Percentiles rank a stretch among this genome's conserved stretches.
Conservation (phyloP, 345 rosid species). For the Turnera subulata region DNA sequence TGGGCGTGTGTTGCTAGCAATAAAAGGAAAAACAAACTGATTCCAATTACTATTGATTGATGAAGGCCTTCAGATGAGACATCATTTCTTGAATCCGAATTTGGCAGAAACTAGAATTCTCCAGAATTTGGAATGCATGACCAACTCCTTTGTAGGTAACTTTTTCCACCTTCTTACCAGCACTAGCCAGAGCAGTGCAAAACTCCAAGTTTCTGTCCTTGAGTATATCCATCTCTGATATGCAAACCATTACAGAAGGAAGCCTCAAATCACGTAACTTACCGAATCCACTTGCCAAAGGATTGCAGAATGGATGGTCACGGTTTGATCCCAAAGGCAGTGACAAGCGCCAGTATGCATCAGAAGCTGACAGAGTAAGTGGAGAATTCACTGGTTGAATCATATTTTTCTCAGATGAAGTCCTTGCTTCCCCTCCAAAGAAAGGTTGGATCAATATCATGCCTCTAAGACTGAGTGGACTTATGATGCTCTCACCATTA, state of each 20-base stretch:
- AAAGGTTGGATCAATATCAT: slow-evolving; percentile 28
- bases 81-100: slow-evolving; percentile 53
- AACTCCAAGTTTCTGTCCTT: slow-evolving; percentile 59
- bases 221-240: slow-evolving; percentile 44
- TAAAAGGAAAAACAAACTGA: too few species aligned
- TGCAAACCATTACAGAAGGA: slow-evolving; percentile 14
- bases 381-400: slow-evolving; percentile 21
- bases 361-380: slow-evolving; percentile 20
- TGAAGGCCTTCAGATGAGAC: slow-evolving; percentile 51
- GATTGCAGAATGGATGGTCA: slow-evolving; percentile 28
- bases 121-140: slow-evolving; percentile 68
- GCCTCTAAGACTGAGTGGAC: slow-evolving; percentile 16
- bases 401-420: slow-evolving; percentile 17
- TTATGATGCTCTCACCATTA: slow-evolving; percentile 4
- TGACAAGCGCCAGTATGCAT: slow-evolving; percentile 24
- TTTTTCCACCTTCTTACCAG: slow-evolving; percentile 53
- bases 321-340: slow-evolving; percentile 24
- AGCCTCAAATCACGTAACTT: slow-evolving; percentile 12
- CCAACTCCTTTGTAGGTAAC: slow-evolving; percentile 64
- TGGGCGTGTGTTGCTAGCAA: too few species aligned
- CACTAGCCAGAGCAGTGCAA: slow-evolving; percentile 40
- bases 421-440: slow-evolving; percentile 22
- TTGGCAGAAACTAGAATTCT: slow-evolving; percentile 36
- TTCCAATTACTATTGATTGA: slow-evolving; percentile 17
- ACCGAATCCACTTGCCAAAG: slow-evolving; percentile 9